Base-by-base conservation (phyloP, 225 moss, liverwort and hornwort genomes). In the Physcomitrellopsis africana region DNA sequence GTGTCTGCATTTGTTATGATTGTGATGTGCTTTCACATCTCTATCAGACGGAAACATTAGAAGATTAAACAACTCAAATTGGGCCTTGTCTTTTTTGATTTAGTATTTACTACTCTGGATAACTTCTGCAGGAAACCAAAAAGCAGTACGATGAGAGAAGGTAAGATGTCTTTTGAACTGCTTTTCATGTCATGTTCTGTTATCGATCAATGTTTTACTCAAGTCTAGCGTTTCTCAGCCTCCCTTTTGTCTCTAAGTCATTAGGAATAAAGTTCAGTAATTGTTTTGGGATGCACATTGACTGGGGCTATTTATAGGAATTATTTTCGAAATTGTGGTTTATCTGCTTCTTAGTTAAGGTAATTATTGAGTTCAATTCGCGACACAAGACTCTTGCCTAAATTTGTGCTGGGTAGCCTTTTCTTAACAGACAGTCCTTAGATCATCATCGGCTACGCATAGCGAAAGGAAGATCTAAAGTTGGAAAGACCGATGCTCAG, bases 81-180 rank as follows among this genome's bases (percentile, higher is more conserved):
- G 32, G 32, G 4, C 32, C 4, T 37, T 37, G 32, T 37, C 32
- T 37, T 37, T 4, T 37, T 2, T 37, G 4, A 37, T 2, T 37
- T 7, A 37, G 7, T 37, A 37, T 37, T 37, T 37, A 37, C 32
- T 37, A 37, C 32, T 7, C 32, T 37, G 32, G 32, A 7, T 37
- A 37, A 56, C 19, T 69, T 72, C 73, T 74, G 65, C 87, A 93
- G 93, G 91, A 88, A 69, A 87, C 87, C 27, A 91, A 85, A 77
- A 74, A 74, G 53, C 84, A 85, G 60, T 91, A 91, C 56, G 93
- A 93, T 72, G 89, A 87, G 70, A 93, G 88, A 71, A 91, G 93
- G 93, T 91, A 80, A 78, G 74, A 65, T 52, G 17, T 23, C 13
- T 59, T 52, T 59, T 3, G 29, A 44, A 32, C 47, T 67, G 58